Conservation (phyloP, 805 yeast genomes). For the Naumovozyma baii region DNA sequence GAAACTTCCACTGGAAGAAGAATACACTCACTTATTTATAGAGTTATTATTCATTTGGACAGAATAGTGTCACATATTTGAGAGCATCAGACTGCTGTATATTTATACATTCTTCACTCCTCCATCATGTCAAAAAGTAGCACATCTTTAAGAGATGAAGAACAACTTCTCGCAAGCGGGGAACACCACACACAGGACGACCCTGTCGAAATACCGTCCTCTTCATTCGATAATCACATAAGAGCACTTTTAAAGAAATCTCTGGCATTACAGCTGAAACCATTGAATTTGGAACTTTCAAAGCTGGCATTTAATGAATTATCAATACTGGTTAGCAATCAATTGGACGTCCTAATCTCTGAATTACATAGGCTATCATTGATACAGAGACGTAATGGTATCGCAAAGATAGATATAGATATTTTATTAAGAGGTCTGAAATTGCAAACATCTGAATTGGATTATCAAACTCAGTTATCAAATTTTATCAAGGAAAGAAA, state of each 20-base stretch:
- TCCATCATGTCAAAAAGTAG: too few species aligned
- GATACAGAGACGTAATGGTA: slow-evolving; percentile 49
- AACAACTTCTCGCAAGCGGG: too few species aligned
- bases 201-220: slow-evolving; percentile 16
- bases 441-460: slow-evolving; percentile 34
- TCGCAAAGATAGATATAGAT: slow-evolving; percentile 43
- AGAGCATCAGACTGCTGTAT: too few species aligned
- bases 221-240: slow-evolving; percentile 13
- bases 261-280: slow-evolving; percentile 31
- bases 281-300: slow-evolving; percentile 24
- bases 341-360: slow-evolving; percentile 32
- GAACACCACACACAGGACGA: too few species aligned
- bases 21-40: too few species aligned
- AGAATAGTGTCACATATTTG: too few species aligned
- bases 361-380: slow-evolving; percentile 44
- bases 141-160: too few species aligned
- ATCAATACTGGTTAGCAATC: slow-evolving; percentile 28
- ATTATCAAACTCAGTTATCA: slow-evolving; percentile 28
- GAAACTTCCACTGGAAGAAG: too few species aligned
- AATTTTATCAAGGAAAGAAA: slow-evolving; percentile 13
- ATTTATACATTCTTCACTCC: too few species aligned
- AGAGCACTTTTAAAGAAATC: slow-evolving; percentile 24
- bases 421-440: slow-evolving; percentile 37
- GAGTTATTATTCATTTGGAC: too few species aligned
- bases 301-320: slow-evolving; percentile 34